Evolutionary conservation across 257 asterid genomes (phyloP).

Genomic region (Primulina eburnea): DNA sequence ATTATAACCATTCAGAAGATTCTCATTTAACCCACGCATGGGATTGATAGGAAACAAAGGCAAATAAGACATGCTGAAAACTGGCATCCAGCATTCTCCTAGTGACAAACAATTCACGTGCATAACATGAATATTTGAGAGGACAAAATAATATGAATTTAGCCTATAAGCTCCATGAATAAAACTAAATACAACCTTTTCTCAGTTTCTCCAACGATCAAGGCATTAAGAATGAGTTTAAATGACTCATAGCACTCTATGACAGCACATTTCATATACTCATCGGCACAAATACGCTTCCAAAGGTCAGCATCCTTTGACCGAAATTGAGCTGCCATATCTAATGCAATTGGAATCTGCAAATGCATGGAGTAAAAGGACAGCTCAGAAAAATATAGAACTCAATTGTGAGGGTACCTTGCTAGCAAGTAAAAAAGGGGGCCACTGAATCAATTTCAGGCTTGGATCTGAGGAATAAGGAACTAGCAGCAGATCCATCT

Average conservation of each 20-base stretch:
- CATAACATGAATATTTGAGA: constrained; percentile 15
- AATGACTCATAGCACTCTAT: constrained; percentile 92
- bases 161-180: constrained; percentile 19
- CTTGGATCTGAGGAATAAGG: constrained; percentile 94
- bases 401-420: constrained; percentile 51
- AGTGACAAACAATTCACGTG: not conserved
- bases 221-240: constrained; percentile 68
- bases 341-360: constrained; percentile 93
- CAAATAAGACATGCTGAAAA: not conserved
- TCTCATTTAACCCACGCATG: not conserved
- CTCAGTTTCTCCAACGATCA: constrained; percentile 84
- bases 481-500: constrained; percentile 98
- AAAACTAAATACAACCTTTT: constrained; percentile 54
- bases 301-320: constrained; percentile 92
- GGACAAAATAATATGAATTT: constrained; percentile 5
- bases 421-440: constrained; percentile 97
- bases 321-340: constrained; percentile 93
- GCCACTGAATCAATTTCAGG: constrained; percentile 88
- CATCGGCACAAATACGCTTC: constrained; percentile 87
- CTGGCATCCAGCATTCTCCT: too few species aligned
- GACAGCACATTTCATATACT: constrained; percentile 92
- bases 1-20: not conserved
- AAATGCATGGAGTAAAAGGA: constrained; percentile 27
- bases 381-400: constrained; percentile 10
- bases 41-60: not conserved